These are phyloP conservation scores for Penicillium egyptiacum DNA, from an alignment of 495 filamentous ascomycete genomes.

Conservation along the genomic window DNA sequence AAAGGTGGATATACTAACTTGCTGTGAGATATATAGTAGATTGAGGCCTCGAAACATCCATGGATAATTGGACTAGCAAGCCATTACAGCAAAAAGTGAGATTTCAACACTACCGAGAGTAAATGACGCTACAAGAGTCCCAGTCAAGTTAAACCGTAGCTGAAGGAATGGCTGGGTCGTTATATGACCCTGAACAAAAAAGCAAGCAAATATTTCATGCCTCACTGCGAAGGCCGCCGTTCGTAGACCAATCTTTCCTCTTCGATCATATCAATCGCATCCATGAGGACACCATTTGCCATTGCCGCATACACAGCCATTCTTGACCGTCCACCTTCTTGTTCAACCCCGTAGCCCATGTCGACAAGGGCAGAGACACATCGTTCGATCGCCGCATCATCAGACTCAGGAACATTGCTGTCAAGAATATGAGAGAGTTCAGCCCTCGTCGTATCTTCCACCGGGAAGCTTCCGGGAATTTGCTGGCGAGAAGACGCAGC, in stretches of 20 bases:
- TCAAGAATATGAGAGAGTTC: not conserved
- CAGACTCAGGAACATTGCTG: not conserved
- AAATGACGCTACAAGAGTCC: not conserved
- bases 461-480: conserved; percentile 33
- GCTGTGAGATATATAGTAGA: not conserved
- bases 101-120: not conserved
- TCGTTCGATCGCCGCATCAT: conserved; percentile 36
- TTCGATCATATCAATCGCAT: conserved; percentile 59
- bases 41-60: not conserved
- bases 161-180: conserved; percentile 11
- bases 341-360: conserved; percentile 50
- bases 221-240: conserved; percentile 22
- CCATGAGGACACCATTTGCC: conserved; percentile 43
- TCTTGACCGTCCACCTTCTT: conserved; percentile 44
- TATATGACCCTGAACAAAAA: conserved; percentile 2
- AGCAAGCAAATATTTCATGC: conserved; percentile 8
- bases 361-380: conserved; percentile 49
- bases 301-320: conserved; percentile 54
- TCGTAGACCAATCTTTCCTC: conserved; percentile 54
- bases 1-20: not conserved
- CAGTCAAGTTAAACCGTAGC: not conserved
- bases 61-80: not conserved
- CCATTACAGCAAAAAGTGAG: not conserved
- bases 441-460: conserved; percentile 23
- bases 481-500: conserved; percentile 18